These are phyloP conservation scores for Zygosaccharomyces bisporus DNA, from an alignment of 805 yeast genomes.

Conservation along the genomic window DNA sequence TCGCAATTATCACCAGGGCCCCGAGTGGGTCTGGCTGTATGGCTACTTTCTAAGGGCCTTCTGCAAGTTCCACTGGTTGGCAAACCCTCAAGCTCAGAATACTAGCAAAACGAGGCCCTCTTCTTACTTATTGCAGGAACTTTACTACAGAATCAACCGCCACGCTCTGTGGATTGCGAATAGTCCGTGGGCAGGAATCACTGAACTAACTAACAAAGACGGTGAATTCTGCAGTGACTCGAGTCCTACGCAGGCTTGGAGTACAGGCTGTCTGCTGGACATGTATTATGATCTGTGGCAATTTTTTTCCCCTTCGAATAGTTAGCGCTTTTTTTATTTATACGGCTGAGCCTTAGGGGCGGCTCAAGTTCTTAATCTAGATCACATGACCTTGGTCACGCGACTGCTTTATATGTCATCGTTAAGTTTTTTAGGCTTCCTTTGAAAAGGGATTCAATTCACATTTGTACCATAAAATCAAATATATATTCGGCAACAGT, in stretches of 20 bases:
- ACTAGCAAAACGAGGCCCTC: slow-evolving; percentile 39
- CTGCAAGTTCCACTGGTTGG: slow-evolving; percentile 46
- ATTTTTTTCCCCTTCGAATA: slow-evolving; percentile 11
- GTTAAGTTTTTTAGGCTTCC: not conserved
- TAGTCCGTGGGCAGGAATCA: slow-evolving; percentile 91
- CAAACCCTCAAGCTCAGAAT: slow-evolving; percentile 37
- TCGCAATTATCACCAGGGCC: slow-evolving; percentile 96
- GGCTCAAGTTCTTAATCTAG: too few species aligned
- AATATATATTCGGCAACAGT: not conserved
- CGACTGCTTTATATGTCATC: not conserved
- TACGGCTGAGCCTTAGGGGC: not conserved
- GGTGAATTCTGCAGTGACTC: slow-evolving; percentile 82
- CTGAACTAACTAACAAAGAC: slow-evolving; percentile 87
- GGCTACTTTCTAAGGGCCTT: slow-evolving; percentile 87
- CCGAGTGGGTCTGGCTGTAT: slow-evolving; percentile 94
- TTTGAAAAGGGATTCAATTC: slow-evolving; percentile 1
- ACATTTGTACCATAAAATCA: slow-evolving; percentile 3
- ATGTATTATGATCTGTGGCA: slow-evolving; percentile 62
- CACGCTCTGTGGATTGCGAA: slow-evolving; percentile 66
- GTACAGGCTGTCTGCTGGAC: slow-evolving; percentile 80
- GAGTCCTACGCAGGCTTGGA: slow-evolving; percentile 97
- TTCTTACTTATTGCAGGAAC: slow-evolving; percentile 50
- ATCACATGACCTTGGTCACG: not conserved
- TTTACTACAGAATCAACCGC: slow-evolving; percentile 57
- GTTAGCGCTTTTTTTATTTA: not conserved